Evolutionary conservation across 2,329 filamentous ascomycete species (phyloP), one percentile per base, ranked within the genome.

Genomic region (Hirsutella thompsonii): DNA sequence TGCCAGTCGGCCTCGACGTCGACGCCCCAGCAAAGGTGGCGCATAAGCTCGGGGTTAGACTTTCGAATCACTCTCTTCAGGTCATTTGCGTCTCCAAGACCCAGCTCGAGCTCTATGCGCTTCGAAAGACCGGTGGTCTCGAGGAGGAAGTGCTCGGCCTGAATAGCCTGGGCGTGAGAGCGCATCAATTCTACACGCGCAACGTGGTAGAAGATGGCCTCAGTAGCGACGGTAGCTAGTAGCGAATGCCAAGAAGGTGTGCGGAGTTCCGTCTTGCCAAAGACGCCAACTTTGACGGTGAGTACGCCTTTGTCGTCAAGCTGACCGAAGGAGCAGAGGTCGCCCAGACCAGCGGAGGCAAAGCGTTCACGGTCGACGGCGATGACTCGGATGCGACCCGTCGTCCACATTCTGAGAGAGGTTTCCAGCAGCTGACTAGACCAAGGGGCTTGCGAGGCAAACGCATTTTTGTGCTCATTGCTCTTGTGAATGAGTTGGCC

Each of bases 131-230:
- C 38, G 14, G 50, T 45, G 2, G 49, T 51, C 3, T 49, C 48
- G 32, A 51, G 48, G 11, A 59, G 45, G 36, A 61, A 53, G 40
- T 59, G 57, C 46, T 61, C 58, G 3, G 56, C 52, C 14, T 55
- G 50, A 5, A 56, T 49, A 3, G 58, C 58, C 14, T 57, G 50
- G 9, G 46, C 44, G 20, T 55, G 50, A 5, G 49, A 46, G 8
- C 58, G 45, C 4, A 48, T 44, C 19, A 59, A 45, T 18, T 53
- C 47, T 3, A 52, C 50, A 8, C 56, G 51, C 4, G 57, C 52
- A 5, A 53, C 52, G 40, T 62, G 59, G 42, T 61, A 59, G 3
- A 63, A 43, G n/a, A 61, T 48, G 4, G 52, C 53, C 44, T 62
- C 60, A 4, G 57, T 46, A 11, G 48, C 36, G 16, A 55, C 43